A percentile compares a stretch with the other conserved stretches of the same genome.
These are phyloP conservation scores for Phytophthora fragariaefolia DNA, from an alignment of 352 stramenopile species.

Conservation along the genomic window DNA sequence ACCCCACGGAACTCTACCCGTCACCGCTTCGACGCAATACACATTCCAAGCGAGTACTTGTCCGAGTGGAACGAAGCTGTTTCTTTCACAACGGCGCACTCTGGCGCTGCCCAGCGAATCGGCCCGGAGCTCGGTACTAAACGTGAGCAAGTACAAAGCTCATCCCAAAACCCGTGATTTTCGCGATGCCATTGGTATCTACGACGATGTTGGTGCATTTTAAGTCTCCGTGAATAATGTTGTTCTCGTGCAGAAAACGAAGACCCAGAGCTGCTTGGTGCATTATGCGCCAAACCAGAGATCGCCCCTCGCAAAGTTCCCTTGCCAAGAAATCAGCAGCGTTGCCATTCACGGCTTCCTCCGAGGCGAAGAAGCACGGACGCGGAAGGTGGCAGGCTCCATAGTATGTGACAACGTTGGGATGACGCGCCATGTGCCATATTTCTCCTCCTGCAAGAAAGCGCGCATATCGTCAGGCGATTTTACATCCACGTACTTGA, in stretches of 20 bases:
- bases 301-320: not conserved
- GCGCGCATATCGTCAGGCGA: not conserved
- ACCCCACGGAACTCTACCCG: conserved; percentile 8
- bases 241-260: conserved; percentile 17
- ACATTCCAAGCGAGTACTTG: conserved; percentile 14
- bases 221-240: conserved; percentile 27
- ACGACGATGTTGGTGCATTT: conserved; percentile 36
- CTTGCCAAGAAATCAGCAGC: conserved; percentile 5
- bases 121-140: too few species aligned
- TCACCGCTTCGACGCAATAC: conserved; percentile 16
- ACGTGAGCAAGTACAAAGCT: too few species aligned
- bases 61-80: conserved; percentile 6
- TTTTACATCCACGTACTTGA: conserved; percentile 12
- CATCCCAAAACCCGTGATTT: conserved; percentile 35
- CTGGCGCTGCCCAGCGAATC: conserved; percentile 14
- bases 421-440: conserved; percentile 15
- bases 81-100: conserved; percentile 1
- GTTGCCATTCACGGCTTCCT: conserved; percentile 15
- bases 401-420: conserved; percentile 24
- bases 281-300: conserved; percentile 23
- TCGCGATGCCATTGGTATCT: conserved; percentile 10
- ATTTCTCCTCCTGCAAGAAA: conserved; percentile 19
- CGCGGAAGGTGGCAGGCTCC: conserved; percentile 22
- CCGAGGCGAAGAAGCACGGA: conserved; percentile 28
- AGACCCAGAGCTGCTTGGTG: conserved; percentile 24